A percentile compares a stretch with the other conserved stretches of the same genome.
phyloP scores from a whole-genome alignment of 2,329 filamentous ascomycete genomes.

The Sarocladium brachiariae region DNA sequence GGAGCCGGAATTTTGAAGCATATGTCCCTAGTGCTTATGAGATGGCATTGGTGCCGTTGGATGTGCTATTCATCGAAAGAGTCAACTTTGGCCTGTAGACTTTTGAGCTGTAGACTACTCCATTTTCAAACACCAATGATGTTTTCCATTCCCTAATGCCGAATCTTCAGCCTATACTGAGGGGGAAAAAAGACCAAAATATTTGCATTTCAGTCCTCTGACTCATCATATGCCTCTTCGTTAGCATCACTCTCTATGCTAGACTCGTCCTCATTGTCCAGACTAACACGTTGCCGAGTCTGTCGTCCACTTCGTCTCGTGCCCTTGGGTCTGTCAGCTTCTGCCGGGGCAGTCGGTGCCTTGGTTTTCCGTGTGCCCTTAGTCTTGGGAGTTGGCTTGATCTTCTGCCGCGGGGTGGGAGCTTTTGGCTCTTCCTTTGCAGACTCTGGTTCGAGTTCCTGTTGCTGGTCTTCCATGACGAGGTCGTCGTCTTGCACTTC shows the following conservation, averaged over 20 bases:
- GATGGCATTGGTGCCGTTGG: too few relatives aligned
- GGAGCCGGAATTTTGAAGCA: background rate
- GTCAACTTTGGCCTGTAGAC: too few relatives aligned
- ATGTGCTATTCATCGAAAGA: background rate
- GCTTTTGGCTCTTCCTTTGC: background rate
- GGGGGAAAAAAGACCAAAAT: too few relatives aligned
- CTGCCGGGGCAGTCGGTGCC: background rate
- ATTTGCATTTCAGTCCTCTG: background rate
- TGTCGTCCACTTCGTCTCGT: conserved; percentile 2
- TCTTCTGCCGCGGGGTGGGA: background rate
- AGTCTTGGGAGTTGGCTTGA: background rate
- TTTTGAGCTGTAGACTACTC: too few relatives aligned
- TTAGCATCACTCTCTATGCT: conserved; percentile 15
- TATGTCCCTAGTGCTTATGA: too few relatives aligned
- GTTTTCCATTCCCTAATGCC: too few relatives aligned
- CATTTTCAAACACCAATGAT: too few relatives aligned
- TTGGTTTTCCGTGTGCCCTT: background rate
- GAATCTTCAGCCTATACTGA: too few relatives aligned
- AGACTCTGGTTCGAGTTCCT: background rate
- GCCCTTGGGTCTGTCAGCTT: background rate
- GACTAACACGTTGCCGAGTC: background rate
- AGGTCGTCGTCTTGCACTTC: conserved; percentile 26
- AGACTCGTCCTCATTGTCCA: conserved; percentile 15
- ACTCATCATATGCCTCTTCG: background rate
- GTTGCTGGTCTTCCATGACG: conserved; percentile 24